Percentiles rank a stretch among this genome's conserved stretches.
phyloP scores from a whole-genome alignment of 2,329 filamentous ascomycete species.

The Penicillium sp. region DNA sequence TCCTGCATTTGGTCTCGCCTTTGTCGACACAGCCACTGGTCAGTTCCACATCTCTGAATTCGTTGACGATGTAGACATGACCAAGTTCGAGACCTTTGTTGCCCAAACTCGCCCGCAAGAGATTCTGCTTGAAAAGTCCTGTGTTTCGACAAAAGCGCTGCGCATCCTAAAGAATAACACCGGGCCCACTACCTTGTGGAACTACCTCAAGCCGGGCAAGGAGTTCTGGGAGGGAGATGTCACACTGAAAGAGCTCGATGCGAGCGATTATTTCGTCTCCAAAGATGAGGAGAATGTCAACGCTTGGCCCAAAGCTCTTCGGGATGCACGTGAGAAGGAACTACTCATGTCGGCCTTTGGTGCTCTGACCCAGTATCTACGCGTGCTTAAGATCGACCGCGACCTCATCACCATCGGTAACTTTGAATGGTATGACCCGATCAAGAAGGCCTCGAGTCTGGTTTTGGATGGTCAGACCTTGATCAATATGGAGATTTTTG shows the following conservation, averaged over 20 bases:
- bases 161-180: constrained; percentile 97
- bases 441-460: constrained; percentile 80
- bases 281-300: constrained; percentile 55
- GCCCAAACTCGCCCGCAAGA: constrained; percentile 88
- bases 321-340: constrained; percentile 69
- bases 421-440: constrained; percentile 87
- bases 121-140: constrained; percentile 80
- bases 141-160: constrained; percentile 77
- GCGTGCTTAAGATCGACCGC: constrained; percentile 79
- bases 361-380: constrained; percentile 79
- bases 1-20: constrained; percentile 84
- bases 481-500: constrained; percentile 95
- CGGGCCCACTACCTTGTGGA: constrained; percentile 88
- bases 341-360: constrained; percentile 86
- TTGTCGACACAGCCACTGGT: constrained; percentile 91
- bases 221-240: constrained; percentile 90
- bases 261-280: constrained; percentile 69
- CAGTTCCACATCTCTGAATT: constrained; percentile 94
- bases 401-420: constrained; percentile 84
- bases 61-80: constrained; percentile 84
- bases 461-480: constrained; percentile 93
- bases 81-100: constrained; percentile 94
- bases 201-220: constrained; percentile 74
- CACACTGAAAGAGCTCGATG: constrained; percentile 73
- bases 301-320: constrained; percentile 72